A percentile compares a stretch with the other conserved stretches of the same genome.
Conservation (phyloP, 2,329 filamentous ascomycete species). For the Dothideomycetes sp. region DNA sequence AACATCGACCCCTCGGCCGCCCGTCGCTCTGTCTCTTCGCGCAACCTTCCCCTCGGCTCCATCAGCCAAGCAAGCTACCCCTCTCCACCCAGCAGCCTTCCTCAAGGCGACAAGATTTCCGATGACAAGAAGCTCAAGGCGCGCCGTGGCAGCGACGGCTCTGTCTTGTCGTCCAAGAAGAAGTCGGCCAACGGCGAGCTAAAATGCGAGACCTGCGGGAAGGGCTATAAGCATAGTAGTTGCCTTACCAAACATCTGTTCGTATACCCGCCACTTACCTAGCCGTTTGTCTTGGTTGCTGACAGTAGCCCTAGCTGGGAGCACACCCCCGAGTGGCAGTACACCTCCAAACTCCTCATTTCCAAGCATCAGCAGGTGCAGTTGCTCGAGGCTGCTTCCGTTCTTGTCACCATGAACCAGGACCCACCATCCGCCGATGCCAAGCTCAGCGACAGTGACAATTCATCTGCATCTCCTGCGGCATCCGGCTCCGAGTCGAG, state of each 20-base stretch:
- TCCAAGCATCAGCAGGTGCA: slow-evolving; percentile 99
- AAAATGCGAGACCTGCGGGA: slow-evolving; percentile 95
- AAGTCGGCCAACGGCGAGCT: slow-evolving; percentile 76
- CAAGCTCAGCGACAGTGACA: slow-evolving; percentile 64
- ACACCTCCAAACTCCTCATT: slow-evolving; percentile 93
- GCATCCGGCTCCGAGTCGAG: slow-evolving; percentile 68
- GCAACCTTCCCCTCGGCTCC: slow-evolving; percentile 46
- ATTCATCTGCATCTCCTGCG: slow-evolving; percentile 71
- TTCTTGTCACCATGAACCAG: slow-evolving; percentile 80
- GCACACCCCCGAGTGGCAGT: slow-evolving; percentile 95
- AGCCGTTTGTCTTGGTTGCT: not conserved
- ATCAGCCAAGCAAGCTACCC: slow-evolving; percentile 49
- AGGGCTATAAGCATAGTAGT: slow-evolving; percentile 99
- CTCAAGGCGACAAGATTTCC: slow-evolving; percentile 38
- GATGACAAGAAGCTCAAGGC: slow-evolving; percentile 35
- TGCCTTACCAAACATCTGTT: slow-evolving; percentile 99
- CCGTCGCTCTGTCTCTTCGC: slow-evolving; percentile 46
- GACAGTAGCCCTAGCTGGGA: slow-evolving; percentile 68
- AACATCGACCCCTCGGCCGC: slow-evolving; percentile 11
- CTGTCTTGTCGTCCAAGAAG: slow-evolving; percentile 70
- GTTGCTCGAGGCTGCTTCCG: slow-evolving; percentile 91
- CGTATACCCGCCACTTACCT: slow-evolving; percentile 43
- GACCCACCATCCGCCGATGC: slow-evolving; percentile 56
- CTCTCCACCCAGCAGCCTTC: slow-evolving; percentile 60
- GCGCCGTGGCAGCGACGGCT: slow-evolving; percentile 72